Evolutionary conservation across 352 stramenopile species (phyloP).

Genomic region (Globisporangium uncinulatum): DNA sequence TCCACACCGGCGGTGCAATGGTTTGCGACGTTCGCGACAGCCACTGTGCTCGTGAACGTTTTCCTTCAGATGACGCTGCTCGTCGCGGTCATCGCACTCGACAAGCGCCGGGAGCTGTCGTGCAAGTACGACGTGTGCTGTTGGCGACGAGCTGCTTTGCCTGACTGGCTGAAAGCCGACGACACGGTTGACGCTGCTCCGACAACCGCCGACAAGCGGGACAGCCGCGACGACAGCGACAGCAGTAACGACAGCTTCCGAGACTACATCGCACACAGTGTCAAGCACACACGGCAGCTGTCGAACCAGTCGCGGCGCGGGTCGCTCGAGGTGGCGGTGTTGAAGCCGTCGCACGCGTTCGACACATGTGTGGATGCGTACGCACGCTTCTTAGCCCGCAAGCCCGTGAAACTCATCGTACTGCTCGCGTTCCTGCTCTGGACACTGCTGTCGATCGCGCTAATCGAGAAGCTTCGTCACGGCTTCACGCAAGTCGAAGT

Average conservation of each 20-base stretch:
- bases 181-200: background rate
- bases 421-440: constrained; percentile 41
- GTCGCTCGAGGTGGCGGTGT: constrained; percentile 14
- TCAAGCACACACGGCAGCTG: constrained; percentile 7
- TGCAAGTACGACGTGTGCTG: constrained; percentile 57
- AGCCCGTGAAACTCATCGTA: constrained; percentile 50
- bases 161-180: constrained; percentile 14
- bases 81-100: constrained; percentile 47
- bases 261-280: background rate
- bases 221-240: background rate
- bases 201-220: background rate
- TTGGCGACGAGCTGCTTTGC: constrained; percentile 17
- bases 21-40: constrained; percentile 48
- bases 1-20: constrained; percentile 60
- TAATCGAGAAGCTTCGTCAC: constrained; percentile 44
- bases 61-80: constrained; percentile 65
- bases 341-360: constrained; percentile 23
- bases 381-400: constrained; percentile 28
- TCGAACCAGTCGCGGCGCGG: constrained; percentile 10
- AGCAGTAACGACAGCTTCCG: background rate
- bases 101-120: constrained; percentile 62
- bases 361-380: constrained; percentile 39
- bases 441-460: constrained; percentile 45
- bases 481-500: constrained; percentile 46
- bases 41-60: constrained; percentile 47